phyloP scores from a whole-genome alignment of 768 basidiomycete genomes.

The Agaricus subrufescens region DNA sequence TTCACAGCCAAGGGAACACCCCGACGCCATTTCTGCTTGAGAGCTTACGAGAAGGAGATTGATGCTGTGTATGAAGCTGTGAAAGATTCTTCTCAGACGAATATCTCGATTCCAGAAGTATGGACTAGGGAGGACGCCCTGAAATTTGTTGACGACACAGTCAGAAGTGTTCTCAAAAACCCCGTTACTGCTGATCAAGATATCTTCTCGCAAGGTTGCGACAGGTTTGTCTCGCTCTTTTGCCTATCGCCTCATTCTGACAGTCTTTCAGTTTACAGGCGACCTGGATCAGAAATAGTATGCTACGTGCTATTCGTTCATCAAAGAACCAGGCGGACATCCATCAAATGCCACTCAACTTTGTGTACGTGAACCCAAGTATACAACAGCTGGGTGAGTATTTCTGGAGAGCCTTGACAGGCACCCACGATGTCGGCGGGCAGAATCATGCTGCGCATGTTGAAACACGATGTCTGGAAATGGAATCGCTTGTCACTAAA shows the following conservation, averaged over 20 bases:
- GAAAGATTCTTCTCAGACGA: slow-evolving; percentile 24
- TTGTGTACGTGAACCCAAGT: slow-evolving; percentile 32
- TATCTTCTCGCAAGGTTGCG: slow-evolving; percentile 36
- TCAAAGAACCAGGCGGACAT: slow-evolving; percentile 14
- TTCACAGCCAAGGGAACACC: slow-evolving; percentile 24
- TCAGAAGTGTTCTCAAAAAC: slow-evolving; percentile 25
- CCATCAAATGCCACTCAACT: slow-evolving; percentile 20
- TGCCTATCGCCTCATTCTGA: not conserved
- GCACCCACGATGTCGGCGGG: not conserved
- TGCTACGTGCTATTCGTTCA: slow-evolving; percentile 28
- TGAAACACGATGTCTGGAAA: not conserved
- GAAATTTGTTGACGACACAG: slow-evolving; percentile 12
- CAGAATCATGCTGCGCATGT: not conserved
- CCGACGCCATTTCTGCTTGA: slow-evolving; percentile 31
- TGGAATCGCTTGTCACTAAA: not conserved
- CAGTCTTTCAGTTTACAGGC: slow-evolving; percentile 28
- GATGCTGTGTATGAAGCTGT: slow-evolving; percentile 27
- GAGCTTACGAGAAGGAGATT: slow-evolving; percentile 36
- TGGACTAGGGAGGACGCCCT: slow-evolving; percentile 16
- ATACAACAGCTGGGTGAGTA: slow-evolving; percentile 14
- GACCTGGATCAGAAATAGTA: slow-evolving; percentile 34
- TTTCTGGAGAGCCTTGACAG: not conserved
- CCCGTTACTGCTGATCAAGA: slow-evolving; percentile 26
- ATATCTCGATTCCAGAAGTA: slow-evolving; percentile 18
- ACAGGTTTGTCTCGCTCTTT: slow-evolving; percentile 22